Conservation (phyloP, 768 basidiomycete species). For the Tylopilus sp. region DNA sequence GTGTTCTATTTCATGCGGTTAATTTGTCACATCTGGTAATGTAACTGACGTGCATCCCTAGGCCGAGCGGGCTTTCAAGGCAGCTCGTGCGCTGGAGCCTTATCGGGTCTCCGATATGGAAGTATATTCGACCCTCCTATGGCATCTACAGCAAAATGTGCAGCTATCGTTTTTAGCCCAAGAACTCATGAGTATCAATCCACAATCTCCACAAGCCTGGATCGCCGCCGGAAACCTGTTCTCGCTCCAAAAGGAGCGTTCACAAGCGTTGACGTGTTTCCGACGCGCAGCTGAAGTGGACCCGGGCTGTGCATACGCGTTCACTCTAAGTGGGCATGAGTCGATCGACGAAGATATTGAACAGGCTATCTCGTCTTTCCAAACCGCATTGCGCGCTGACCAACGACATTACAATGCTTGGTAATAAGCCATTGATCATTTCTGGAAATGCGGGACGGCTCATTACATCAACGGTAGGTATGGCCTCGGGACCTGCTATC, state of each 20-base stretch:
- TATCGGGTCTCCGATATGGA: constrained; percentile 92
- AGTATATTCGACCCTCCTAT: constrained; percentile 91
- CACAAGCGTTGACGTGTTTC: constrained; percentile 93
- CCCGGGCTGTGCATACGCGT: constrained; percentile 90
- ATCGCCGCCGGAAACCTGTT: constrained; percentile 96
- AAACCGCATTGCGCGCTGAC: constrained; percentile 88
- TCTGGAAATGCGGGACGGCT: constrained; percentile 10
- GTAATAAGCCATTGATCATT: constrained; percentile 39
- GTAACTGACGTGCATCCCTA: constrained; percentile 34
- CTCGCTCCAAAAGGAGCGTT: constrained; percentile 89
- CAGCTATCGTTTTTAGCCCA: constrained; percentile 91
- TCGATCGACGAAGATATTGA: constrained; percentile 94
- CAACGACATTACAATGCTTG: constrained; percentile 96
- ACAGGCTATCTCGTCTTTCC: constrained; percentile 87
- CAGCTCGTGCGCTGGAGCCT: constrained; percentile 81
- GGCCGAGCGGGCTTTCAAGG: constrained; percentile 89
- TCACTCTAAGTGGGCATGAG: constrained; percentile 96
- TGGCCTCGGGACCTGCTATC: constrained; percentile 95
- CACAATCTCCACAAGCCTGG: constrained; percentile 88
- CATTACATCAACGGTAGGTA: constrained; percentile 63
- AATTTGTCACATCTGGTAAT: constrained; percentile 13
- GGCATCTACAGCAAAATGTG: constrained; percentile 86
- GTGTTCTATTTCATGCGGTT: constrained; percentile 6
- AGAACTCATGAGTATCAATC: constrained; percentile 79
- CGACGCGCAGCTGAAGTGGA: constrained; percentile 86